These are phyloP conservation scores for Citrus sp. DNA, from an alignment of 345 rosid genomes.

Conservation along the genomic window DNA sequence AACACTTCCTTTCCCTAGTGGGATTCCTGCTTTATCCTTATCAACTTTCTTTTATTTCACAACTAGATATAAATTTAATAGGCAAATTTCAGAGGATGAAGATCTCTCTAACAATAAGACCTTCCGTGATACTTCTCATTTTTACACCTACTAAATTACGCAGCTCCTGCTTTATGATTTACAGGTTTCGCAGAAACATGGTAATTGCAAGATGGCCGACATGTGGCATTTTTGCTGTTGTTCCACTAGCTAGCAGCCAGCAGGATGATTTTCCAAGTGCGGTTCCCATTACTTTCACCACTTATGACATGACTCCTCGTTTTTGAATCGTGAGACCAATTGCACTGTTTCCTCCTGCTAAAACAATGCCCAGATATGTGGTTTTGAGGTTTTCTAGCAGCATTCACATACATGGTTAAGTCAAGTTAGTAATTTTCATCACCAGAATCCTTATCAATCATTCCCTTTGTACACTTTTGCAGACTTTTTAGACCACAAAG, in stretches of 20 bases:
- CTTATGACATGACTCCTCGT: constrained; percentile 7
- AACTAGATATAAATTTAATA: neutral
- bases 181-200: neutral
- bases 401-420: neutral
- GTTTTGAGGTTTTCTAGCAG: neutral
- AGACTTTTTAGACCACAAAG: neutral
- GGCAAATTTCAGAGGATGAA: neutral
- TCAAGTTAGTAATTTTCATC: neutral
- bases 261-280: constrained; percentile 12
- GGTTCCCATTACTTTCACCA: neutral
- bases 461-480: neutral
- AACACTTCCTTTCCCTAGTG: neutral
- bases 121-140: neutral
- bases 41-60: neutral
- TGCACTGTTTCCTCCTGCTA: neutral
- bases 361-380: neutral
- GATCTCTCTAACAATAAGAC: neutral
- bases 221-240: constrained; percentile 1
- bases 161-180: neutral
- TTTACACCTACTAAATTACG: neutral
- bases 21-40: neutral
- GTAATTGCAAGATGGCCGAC: constrained; percentile 10
- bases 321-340: neutral
- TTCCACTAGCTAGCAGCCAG: neutral
- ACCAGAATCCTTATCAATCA: neutral